Percentiles rank a stretch among this genome's conserved stretches.
phyloP scores from a whole-genome alignment of 1,284 basidiomycete genomes.

The Puccinia triticina region DNA sequence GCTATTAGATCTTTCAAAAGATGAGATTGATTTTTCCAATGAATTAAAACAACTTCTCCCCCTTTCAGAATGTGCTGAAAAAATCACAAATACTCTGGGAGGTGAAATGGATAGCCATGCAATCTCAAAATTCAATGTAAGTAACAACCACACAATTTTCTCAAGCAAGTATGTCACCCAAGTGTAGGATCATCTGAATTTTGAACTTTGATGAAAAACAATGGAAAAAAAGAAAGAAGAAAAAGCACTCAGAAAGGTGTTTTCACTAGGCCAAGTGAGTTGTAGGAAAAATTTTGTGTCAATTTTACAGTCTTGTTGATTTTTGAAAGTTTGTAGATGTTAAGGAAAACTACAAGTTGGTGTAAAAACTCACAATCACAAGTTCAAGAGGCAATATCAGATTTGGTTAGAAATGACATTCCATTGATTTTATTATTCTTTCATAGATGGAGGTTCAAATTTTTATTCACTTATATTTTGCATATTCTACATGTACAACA shows the following conservation, averaged over 20 bases:
- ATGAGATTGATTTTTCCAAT: background rate
- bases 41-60: background rate
- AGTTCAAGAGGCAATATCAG: background rate
- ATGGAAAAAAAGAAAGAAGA: background rate
- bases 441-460: background rate
- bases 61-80: background rate
- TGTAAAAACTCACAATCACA: background rate
- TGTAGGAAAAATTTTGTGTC: background rate
- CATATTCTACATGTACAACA: too few relatives aligned
- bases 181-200: background rate
- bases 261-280: background rate
- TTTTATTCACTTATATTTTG: too few relatives aligned
- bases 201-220: background rate
- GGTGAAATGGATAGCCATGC: background rate
- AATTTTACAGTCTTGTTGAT: background rate
- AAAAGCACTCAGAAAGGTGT: background rate
- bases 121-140: background rate
- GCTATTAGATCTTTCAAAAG: background rate
- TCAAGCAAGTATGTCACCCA: background rate
- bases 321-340: background rate
- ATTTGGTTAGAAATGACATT: background rate
- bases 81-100: background rate
- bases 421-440: background rate
- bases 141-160: background rate
- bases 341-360: background rate